Evolutionary conservation across 1,284 basidiomycete species (phyloP).

Genomic region (Trametes pubescens): DNA sequence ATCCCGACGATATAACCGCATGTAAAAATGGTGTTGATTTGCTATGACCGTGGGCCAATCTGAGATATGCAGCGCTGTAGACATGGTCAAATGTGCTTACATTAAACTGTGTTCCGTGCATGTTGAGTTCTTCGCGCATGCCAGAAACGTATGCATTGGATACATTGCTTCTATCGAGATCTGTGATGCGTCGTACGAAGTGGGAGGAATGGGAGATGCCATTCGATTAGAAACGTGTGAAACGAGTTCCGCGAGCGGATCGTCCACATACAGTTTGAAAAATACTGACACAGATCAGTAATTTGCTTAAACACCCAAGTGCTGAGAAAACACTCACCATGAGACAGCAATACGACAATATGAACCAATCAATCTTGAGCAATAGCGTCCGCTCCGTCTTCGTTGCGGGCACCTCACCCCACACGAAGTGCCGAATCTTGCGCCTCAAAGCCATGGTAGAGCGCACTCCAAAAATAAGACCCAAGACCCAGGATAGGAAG

Average conservation of each 20-base stretch:
- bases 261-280: conserved; percentile 62
- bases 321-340: conserved; percentile 54
- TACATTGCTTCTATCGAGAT: conserved; percentile 72
- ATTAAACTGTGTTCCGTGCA: conserved; percentile 77
- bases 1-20: conserved; percentile 77
- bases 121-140: conserved; percentile 80
- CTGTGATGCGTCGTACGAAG: conserved; percentile 42
- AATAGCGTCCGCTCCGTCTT: conserved; percentile 57
- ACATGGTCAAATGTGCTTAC: conserved; percentile 41
- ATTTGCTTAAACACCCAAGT: conserved; percentile 4
- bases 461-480: not conserved
- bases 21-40: conserved; percentile 77
- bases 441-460: conserved; percentile 24
- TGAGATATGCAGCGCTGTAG: not conserved
- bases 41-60: conserved; percentile 43
- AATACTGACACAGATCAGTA: conserved; percentile 53
- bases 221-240: not conserved
- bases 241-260: not conserved
- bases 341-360: conserved; percentile 73
- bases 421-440: conserved; percentile 39
- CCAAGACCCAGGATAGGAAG: not conserved
- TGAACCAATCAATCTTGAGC: conserved; percentile 70
- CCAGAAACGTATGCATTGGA: conserved; percentile 82
- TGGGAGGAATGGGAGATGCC: not conserved
- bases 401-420: conserved; percentile 46